phyloP scores from a whole-genome alignment of 805 yeast genomes.

The Komagataella phaffii region DNA sequence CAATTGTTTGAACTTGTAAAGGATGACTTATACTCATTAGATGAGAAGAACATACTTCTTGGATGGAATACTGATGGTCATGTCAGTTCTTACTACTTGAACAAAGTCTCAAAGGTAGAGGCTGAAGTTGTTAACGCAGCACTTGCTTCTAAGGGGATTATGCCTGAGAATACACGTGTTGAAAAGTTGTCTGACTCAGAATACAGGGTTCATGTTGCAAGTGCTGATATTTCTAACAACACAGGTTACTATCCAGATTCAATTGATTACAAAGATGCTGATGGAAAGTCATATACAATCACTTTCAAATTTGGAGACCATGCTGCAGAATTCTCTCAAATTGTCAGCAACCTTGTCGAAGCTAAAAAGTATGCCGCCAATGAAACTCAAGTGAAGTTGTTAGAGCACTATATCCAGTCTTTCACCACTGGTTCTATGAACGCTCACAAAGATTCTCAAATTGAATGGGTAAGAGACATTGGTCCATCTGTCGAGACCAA shows the following conservation, averaged over 20 bases:
- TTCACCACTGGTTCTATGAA: conserved; percentile 74
- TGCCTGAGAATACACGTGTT: conserved; percentile 75
- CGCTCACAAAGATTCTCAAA: conserved; percentile 76
- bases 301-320: conserved; percentile 70
- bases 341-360: conserved; percentile 37
- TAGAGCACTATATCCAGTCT: conserved; percentile 51
- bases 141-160: conserved; percentile 45
- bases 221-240: conserved; percentile 35
- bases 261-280: conserved; percentile 20
- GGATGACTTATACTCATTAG: conserved; percentile 34
- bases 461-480: conserved; percentile 77
- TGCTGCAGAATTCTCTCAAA: conserved; percentile 42
- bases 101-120: conserved; percentile 41
- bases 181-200: conserved; percentile 33
- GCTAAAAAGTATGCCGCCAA: conserved; percentile 62
- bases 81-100: conserved; percentile 58
- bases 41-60: conserved; percentile 37
- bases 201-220: conserved; percentile 58
- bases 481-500: conserved; percentile 72
- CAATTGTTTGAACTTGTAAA: conserved; percentile 28
- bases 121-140: conserved; percentile 55
- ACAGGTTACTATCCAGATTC: conserved; percentile 38
- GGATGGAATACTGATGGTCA: conserved; percentile 78
- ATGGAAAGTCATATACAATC: conserved; percentile 27
- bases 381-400: conserved; percentile 54